A percentile compares a stretch with the other conserved stretches of the same genome.
Evolutionary conservation across 108 stramenopile species (phyloP).

Genomic region (Parietichytrium sp.): DNA sequence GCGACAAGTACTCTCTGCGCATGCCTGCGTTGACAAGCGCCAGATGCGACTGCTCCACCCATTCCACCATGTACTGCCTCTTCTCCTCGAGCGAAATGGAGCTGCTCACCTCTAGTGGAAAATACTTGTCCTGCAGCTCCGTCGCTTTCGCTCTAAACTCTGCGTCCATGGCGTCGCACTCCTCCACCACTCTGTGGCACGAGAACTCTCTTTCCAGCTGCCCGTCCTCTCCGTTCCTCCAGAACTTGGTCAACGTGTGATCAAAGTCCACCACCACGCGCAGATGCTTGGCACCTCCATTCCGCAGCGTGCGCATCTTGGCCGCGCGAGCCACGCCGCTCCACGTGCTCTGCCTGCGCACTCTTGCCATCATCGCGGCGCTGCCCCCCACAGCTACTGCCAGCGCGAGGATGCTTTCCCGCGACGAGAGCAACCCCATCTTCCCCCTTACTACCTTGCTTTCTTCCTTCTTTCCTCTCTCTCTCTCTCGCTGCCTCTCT

Average conservation of each 20-base stretch:
- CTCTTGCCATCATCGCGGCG: too few species aligned
- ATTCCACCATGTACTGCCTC: slow-evolving; percentile 36
- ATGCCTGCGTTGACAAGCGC: slow-evolving; percentile 26
- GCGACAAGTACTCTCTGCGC: slow-evolving; percentile 14
- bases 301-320: not conserved
- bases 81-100: slow-evolving; percentile 21
- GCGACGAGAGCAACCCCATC: too few species aligned
- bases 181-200: slow-evolving; percentile 37
- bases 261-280: slow-evolving; percentile 43
- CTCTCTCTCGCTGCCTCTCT: too few species aligned
- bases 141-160: not conserved
- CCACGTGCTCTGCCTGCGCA: too few species aligned
- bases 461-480: too few species aligned
- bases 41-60: slow-evolving; percentile 40
- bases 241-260: slow-evolving; percentile 34
- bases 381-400: too few species aligned
- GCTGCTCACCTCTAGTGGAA: slow-evolving; percentile 15
- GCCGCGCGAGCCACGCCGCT: too few species aligned
- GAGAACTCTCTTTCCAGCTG: not conserved
- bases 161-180: slow-evolving; percentile 19
- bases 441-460: too few species aligned
- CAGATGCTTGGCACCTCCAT: not conserved
- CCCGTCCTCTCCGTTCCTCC: not conserved
- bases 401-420: too few species aligned
- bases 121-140: slow-evolving; percentile 41